Evolutionary conservation across 441 rosid species (phyloP), one percentile per base, ranked within the genome.

Genomic region (Adansonia grandidieri): DNA sequence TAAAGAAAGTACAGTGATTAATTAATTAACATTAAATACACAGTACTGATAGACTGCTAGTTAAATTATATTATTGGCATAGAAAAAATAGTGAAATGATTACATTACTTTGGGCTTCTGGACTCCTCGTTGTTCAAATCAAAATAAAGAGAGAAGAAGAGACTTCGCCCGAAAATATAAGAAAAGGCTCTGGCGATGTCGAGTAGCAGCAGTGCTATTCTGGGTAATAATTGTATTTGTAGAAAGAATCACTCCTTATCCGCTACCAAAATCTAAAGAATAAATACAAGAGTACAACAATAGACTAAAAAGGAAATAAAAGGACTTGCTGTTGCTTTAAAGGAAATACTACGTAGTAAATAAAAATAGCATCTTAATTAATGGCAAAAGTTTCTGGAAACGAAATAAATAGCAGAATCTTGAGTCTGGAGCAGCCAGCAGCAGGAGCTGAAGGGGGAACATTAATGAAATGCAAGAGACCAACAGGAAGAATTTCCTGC

Each of bases 191-290:
- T 15, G 19, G 71, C n/a, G 48, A 24, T 47, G 54, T 4, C 7
- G 58, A 51, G 15, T 15, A 22, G 11, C 64, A 70, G 44, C 64
- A 9, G 15, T 28, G 9, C 24, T 11, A 1, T 22, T 48, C 17
- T 7, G 9, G 0, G 20, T 2, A 8, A 53, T 71, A 71, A 51
- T 24, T 24, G 37, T 61, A 6, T 11, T 14, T 71, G 19, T 14
- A 51, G 61, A 71, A 22, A n/a, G 56, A 51, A 67, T 67, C 53
- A 67, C 71, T 53, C 45, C 17, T 71, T 9, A 9, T 71, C 54
- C 44, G 28, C 62, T n/a, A 53, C 48, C 75, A 71, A 71, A 71
- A 54, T 28, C 66, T 5, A 62, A 24, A 24, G 63, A 53, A 37
- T n/a, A 51, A 53, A 71, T 71, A 40, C 75, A 71, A 40, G 32